Evolutionary conservation across 1,139 yeast species (phyloP).

Genomic region (Nakaseomyces glabratus): DNA sequence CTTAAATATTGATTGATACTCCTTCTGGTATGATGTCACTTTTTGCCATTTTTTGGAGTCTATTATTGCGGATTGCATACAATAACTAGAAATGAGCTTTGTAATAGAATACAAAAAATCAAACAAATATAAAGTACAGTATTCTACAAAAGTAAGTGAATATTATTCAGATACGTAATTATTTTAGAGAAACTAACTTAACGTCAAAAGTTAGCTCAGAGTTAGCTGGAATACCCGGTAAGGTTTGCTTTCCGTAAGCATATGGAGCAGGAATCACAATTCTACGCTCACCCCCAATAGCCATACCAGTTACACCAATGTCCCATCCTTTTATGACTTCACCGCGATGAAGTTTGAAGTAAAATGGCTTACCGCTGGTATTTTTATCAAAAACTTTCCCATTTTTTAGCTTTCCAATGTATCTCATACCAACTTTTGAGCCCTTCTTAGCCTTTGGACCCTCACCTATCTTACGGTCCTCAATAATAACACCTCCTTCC

Average conservation of each 20-base stretch:
- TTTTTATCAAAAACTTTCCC: slow-evolving; percentile 96
- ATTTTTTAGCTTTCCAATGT: slow-evolving; percentile 93
- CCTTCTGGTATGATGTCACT: too few relatives aligned
- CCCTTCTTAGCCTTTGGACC: slow-evolving; percentile 87
- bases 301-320: slow-evolving; percentile 96
- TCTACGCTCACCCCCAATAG: slow-evolving; percentile 98
- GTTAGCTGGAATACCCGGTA: slow-evolving; percentile 97
- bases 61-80: too few relatives aligned
- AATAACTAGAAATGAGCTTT: too few relatives aligned
- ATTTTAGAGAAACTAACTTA: slow-evolving; percentile 84
- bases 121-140: too few relatives aligned
- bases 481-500: slow-evolving; percentile 87
- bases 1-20: too few relatives aligned
- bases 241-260: slow-evolving; percentile 90
- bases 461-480: slow-evolving; percentile 82
- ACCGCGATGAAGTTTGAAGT: slow-evolving; percentile 87
- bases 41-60: too few relatives aligned
- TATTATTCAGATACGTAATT: too few relatives aligned
- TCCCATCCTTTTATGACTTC: slow-evolving; percentile 99
- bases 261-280: slow-evolving; percentile 89
- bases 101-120: too few relatives aligned
- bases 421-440: slow-evolving; percentile 89
- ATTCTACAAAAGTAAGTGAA: too few relatives aligned
- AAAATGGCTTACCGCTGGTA: slow-evolving; percentile 93
- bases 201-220: slow-evolving; percentile 93